These are phyloP conservation scores for Punica granatum DNA, from an alignment of 345 rosid species.

Conservation along the genomic window DNA sequence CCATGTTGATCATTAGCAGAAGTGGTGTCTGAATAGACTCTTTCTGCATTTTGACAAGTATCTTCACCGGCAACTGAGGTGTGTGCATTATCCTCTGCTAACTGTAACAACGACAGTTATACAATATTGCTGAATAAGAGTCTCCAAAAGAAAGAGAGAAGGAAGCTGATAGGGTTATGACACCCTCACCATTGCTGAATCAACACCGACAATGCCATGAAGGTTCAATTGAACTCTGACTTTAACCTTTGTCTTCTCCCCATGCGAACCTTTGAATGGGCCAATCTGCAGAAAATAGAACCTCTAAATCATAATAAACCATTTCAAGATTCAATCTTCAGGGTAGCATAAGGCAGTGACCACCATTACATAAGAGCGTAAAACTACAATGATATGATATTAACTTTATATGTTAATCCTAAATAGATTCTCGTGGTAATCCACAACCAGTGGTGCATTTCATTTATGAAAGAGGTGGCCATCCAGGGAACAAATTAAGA, in stretches of 20 bases:
- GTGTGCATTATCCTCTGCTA: constrained; percentile 27
- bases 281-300: constrained; percentile 34
- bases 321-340: neutral
- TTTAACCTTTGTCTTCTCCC: constrained; percentile 39
- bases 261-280: constrained; percentile 28
- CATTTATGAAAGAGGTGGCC: neutral
- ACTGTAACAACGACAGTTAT: constrained; percentile 24
- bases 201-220: constrained; percentile 42
- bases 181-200: constrained; percentile 37
- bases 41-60: constrained; percentile 14
- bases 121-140: constrained; percentile 4
- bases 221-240: constrained; percentile 40
- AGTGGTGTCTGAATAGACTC: constrained; percentile 9
- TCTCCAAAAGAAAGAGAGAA: neutral
- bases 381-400: neutral
- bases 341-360: neutral
- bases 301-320: neutral
- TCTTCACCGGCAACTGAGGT: constrained; percentile 15
- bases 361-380: neutral
- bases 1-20: constrained; percentile 17
- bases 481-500: neutral
- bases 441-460: neutral
- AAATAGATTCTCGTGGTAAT: neutral
- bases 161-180: neutral
- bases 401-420: neutral